Base-by-base conservation (phyloP, 2,329 filamentous ascomycete genomes). In the Hymenoscyphus salicellus region DNA sequence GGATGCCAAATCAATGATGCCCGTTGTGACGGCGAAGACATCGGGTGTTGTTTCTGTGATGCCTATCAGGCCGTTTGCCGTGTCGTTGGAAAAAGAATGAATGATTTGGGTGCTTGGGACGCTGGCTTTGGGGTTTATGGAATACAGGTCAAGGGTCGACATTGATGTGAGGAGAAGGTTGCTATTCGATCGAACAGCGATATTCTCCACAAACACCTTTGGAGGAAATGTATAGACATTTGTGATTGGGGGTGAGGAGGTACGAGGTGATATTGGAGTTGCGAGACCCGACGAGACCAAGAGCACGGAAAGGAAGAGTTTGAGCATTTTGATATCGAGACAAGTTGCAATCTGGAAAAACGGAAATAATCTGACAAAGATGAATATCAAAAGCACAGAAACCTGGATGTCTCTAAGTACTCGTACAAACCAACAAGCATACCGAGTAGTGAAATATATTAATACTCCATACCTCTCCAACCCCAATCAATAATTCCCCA, bases 101-200 rank as follows among this genome's bases (percentile, higher is more conserved):
- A 77, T 8, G 7, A 74, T 68, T 2, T 68, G 64, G 17, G 73
- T 63, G n/a, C 64, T 62, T 1, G 69, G 70, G n/a, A 63, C 55
- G 1, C 67, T 32, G 3, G 67, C 57, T 1, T 38, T 61, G 0
- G 75, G 75, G 38, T 70, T 66, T 60, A 74, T 72, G 16, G 28
- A 46, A 43, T 61, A 65, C 20, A 71, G 65, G 16, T 60, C 64
- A 16, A 65, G 59, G 38, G 75, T 62, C 7, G 69, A 73, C 28
- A 76, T 69, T 41, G 74, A 71, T 1, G 77, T 77, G 32, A 76
- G 26, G 36, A 72, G 59, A 83, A 83, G 70, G 82, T 81, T 72
- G 85, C 81, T 73, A 86, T 84, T 58, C 79, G 78, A 55, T 80
- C 80, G 58, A 79, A 81, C 52, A n/a, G 68, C 68, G 55, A 71